Evolutionary conservation across 352 stramenopile species (phyloP).

Genomic region (Phytophthora sojae): DNA sequence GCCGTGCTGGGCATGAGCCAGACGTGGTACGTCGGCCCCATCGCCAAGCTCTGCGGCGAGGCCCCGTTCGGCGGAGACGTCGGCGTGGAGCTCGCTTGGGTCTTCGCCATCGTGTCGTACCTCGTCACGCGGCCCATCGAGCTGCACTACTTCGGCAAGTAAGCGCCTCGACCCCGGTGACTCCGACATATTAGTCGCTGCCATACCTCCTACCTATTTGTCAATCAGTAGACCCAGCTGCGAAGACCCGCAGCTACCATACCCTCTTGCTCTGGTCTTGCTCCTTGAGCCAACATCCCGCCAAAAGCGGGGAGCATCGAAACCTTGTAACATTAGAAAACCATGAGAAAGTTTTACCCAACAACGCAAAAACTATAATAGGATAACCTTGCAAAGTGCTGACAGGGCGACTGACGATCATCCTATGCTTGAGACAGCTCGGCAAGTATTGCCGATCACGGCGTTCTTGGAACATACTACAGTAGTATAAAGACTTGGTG

Average conservation of each 20-base stretch:
- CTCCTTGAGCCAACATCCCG: background rate
- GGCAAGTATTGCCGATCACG: background rate
- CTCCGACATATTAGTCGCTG: background rate
- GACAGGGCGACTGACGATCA: background rate
- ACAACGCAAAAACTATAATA: background rate
- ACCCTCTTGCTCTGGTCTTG: slow-evolving; percentile 19
- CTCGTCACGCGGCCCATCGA: slow-evolving; percentile 51
- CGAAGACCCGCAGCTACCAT: slow-evolving; percentile 9
- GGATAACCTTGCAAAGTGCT: background rate
- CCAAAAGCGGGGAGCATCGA: background rate
- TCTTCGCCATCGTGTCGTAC: slow-evolving; percentile 44
- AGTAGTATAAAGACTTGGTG: background rate
- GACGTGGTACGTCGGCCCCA: slow-evolving; percentile 53
- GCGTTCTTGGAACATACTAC: background rate
- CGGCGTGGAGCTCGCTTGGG: slow-evolving; percentile 48
- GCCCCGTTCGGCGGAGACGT: slow-evolving; percentile 46
- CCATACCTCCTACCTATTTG: background rate
- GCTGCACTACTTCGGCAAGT: slow-evolving; percentile 51
- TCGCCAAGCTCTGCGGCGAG: slow-evolving; percentile 41
- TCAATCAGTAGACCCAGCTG: slow-evolving; percentile 30
- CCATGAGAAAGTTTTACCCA: background rate
- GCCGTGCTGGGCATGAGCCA: slow-evolving; percentile 56
- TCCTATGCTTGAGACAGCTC: background rate
- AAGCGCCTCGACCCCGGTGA: slow-evolving; percentile 1
- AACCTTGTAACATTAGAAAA: slow-evolving; percentile 10